These are phyloP conservation scores for Cercophora samala DNA, from an alignment of 495 filamentous ascomycete genomes.

Conservation along the genomic window DNA sequence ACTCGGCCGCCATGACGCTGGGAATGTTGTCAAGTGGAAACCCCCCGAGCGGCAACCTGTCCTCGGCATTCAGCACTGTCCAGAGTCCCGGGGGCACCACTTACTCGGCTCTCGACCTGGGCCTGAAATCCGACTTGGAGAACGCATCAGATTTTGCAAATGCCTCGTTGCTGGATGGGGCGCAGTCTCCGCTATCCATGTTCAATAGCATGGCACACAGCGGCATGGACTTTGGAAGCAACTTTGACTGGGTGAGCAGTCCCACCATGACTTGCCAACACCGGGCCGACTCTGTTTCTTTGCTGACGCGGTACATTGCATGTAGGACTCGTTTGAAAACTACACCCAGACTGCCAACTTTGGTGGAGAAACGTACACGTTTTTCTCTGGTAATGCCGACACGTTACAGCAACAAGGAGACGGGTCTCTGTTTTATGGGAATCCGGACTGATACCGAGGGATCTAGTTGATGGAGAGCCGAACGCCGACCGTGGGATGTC, in stretches of 20 bases:
- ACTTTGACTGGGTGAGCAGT: slow-evolving; percentile 70
- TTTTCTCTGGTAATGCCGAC: slow-evolving; percentile 44
- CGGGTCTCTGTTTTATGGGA: slow-evolving; percentile 20
- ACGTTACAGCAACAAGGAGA: slow-evolving; percentile 33
- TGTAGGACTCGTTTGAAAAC: slow-evolving; percentile 47
- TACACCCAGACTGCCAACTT: slow-evolving; percentile 49
- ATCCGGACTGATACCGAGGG: slow-evolving; percentile 16
- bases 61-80: slow-evolving; percentile 33
- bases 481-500: neutral
- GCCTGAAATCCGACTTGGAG: slow-evolving; percentile 20
- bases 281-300: neutral
- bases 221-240: slow-evolving; percentile 47
- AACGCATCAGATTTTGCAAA: slow-evolving; percentile 50
- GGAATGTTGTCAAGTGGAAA: slow-evolving; percentile 72
- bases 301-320: neutral
- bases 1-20: slow-evolving; percentile 77
- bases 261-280: neutral
- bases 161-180: slow-evolving; percentile 52
- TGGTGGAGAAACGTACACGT: slow-evolving; percentile 46
- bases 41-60: slow-evolving; percentile 50
- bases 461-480: slow-evolving; percentile 8
- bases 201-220: slow-evolving; percentile 46
- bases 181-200: slow-evolving; percentile 55
- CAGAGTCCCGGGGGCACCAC: slow-evolving; percentile 40
- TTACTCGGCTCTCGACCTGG: slow-evolving; percentile 36